phyloP scores from a whole-genome alignment of 805 yeast genomes.

The Zygoascus bituminiphila region DNA sequence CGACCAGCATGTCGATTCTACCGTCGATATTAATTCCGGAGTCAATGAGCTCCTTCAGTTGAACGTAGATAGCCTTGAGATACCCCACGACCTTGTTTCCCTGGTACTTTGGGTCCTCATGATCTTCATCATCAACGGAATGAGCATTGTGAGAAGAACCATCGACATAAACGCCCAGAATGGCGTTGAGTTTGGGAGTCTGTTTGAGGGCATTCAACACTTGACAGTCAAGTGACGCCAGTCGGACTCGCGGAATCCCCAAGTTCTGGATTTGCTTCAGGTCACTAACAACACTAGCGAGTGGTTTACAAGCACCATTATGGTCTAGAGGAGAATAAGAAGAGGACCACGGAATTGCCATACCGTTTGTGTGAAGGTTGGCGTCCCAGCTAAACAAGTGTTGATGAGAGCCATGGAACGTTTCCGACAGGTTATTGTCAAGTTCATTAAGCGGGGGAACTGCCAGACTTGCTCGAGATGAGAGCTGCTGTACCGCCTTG shows the following conservation, averaged over 20 bases:
- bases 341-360: conserved; percentile 20
- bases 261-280: conserved; percentile 6
- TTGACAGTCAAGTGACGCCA: conserved; percentile 17
- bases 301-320: conserved; percentile 16
- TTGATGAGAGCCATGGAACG: neutral
- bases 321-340: conserved; percentile 17
- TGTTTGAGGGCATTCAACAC: conserved; percentile 15
- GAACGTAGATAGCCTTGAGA: neutral
- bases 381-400: neutral
- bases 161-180: conserved; percentile 11
- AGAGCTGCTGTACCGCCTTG: neutral
- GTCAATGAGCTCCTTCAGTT: conserved; percentile 6
- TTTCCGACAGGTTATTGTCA: neutral
- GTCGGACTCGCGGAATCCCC: conserved; percentile 13
- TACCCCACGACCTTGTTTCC: neutral
- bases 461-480: neutral
- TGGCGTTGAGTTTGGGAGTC: conserved; percentile 11
- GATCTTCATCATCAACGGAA: conserved; percentile 3
- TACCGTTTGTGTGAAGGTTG: conserved; percentile 1
- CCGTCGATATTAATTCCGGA: conserved; percentile 12
- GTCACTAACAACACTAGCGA: conserved; percentile 9
- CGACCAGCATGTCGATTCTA: conserved; percentile 18
- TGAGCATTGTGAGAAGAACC: conserved; percentile 1
- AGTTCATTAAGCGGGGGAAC: neutral
- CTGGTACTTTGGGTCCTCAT: neutral